Conservation (phyloP, 371 early-diverging fungal genomes). For the Rhizopus sp. region DNA sequence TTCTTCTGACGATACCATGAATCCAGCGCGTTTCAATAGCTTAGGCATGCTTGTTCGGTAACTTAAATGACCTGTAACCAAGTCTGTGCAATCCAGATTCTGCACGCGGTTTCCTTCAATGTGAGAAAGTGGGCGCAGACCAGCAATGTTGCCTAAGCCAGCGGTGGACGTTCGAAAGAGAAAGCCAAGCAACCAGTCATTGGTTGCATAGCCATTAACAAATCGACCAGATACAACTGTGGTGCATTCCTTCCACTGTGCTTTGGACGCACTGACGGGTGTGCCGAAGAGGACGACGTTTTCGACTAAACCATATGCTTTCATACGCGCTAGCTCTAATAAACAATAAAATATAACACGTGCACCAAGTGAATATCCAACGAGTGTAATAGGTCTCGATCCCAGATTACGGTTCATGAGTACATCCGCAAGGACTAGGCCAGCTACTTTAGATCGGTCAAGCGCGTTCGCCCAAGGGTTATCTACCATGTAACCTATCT, state of each 20-base stretch:
- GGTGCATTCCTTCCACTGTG: constrained; percentile 82
- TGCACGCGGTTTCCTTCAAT: constrained; percentile 66
- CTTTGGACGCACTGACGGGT: constrained; percentile 71
- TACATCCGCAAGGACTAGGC: constrained; percentile 80
- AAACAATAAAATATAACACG: constrained; percentile 91
- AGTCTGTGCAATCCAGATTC: constrained; percentile 80
- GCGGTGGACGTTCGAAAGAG: constrained; percentile 86
- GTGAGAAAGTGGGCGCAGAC: constrained; percentile 73
- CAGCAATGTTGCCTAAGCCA: constrained; percentile 78
- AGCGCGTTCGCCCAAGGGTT: constrained; percentile 96
- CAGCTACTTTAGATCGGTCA: constrained; percentile 84
- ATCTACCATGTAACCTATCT: constrained; percentile 90
- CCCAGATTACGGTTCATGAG: constrained; percentile 77
- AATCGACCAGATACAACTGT: constrained; percentile 87
- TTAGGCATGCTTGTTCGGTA: constrained; percentile 85
- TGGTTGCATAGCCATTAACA: constrained; percentile 87
- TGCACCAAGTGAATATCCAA: constrained; percentile 93
- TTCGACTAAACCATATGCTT: constrained; percentile 86
- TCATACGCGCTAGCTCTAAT: constrained; percentile 79
- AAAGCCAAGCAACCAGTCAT: constrained; percentile 93
- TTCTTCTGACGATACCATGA: constrained; percentile 72
- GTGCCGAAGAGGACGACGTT: constrained; percentile 89
- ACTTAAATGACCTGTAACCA: constrained; percentile 85
- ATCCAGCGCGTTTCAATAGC: constrained; percentile 79
- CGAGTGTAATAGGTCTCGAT: constrained; percentile 89